Percentiles rank a stretch among this genome's conserved stretches.
Conservation (phyloP, 169 alveolate genomes). For the Amoebophrya sp. region DNA sequence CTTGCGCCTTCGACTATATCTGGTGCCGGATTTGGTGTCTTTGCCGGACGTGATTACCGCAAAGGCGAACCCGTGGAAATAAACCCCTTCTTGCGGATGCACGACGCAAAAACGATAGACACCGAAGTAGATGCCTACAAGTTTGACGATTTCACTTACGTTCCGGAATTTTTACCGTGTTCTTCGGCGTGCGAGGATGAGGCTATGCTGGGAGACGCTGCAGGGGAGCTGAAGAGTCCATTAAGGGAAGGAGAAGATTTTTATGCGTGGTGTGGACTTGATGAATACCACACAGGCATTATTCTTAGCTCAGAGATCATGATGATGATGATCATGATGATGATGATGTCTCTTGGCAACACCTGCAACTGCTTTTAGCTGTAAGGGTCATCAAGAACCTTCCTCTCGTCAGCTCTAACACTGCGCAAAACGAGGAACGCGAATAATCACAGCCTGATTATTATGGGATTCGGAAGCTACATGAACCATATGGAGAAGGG, state of each 20-base stretch:
- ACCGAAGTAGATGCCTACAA: neutral
- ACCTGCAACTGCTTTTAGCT: too few relatives aligned
- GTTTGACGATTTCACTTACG: constrained; percentile 11
- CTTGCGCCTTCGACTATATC: neutral
- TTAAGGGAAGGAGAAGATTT: neutral
- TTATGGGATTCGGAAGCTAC: constrained; percentile 22
- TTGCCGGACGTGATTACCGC: neutral
- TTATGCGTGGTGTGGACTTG: too few relatives aligned
- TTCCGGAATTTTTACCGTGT: too few relatives aligned
- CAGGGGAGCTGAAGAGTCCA: neutral
- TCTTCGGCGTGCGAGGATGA: neutral
- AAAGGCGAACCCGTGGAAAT: neutral
- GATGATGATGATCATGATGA: too few relatives aligned
- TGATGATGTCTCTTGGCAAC: too few relatives aligned
- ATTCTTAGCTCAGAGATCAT: too few relatives aligned
- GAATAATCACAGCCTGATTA: neutral
- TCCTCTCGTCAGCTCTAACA: too few relatives aligned
- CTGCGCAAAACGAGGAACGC: too few relatives aligned
- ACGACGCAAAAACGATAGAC: neutral
- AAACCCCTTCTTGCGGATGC: neutral
- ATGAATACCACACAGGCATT: too few relatives aligned
- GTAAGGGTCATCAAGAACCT: too few relatives aligned
- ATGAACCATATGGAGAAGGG: neutral
- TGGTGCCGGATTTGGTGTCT: neutral
- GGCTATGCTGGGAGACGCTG: neutral